A percentile compares a stretch with the other conserved stretches of the same genome.
Conservation (phyloP, 192 early-diverging fungal species). For the Coemansia sp. region DNA sequence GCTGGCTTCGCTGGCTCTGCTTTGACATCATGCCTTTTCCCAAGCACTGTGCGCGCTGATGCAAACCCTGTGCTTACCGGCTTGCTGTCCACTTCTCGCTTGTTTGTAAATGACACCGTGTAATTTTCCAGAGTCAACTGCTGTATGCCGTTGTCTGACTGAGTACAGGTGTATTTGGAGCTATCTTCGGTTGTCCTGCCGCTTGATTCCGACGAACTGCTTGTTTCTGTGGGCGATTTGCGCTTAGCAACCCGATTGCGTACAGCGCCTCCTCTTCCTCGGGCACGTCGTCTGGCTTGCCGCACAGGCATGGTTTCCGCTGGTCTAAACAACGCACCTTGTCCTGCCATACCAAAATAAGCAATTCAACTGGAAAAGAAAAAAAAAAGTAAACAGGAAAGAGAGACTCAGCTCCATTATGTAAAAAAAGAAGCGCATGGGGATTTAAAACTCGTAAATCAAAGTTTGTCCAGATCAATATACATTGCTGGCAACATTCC, state of each 20-base stretch:
- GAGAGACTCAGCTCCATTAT: no score
- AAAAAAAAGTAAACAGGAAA: no score
- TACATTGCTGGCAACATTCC: conserved; percentile 52
- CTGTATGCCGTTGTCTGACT: not conserved
- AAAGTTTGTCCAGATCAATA: conserved; percentile 41
- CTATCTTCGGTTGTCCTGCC: not conserved
- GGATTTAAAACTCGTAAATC: no score
- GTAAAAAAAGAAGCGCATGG: no score
- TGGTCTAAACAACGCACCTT: conserved; percentile 3
- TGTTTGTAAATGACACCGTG: conserved; percentile 37
- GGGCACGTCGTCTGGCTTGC: not conserved
- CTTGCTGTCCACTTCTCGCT: not conserved
- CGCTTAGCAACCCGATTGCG: not conserved
- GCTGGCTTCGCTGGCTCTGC: not conserved
- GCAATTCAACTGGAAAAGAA: not conserved
- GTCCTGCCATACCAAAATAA: not conserved
- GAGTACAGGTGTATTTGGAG: not conserved
- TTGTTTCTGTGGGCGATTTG: no score
- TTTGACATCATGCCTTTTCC: not conserved
- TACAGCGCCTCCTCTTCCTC: not conserved
- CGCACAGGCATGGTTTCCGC: not conserved
- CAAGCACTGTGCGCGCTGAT: not conserved
- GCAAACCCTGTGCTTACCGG: not conserved
- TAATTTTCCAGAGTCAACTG: conserved; percentile 33
- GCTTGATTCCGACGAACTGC: not conserved